Percentiles rank a stretch among this genome's conserved stretches.
Conservation (phyloP, 176 grass and related monocot species). For the Hordeum vulgare region DNA sequence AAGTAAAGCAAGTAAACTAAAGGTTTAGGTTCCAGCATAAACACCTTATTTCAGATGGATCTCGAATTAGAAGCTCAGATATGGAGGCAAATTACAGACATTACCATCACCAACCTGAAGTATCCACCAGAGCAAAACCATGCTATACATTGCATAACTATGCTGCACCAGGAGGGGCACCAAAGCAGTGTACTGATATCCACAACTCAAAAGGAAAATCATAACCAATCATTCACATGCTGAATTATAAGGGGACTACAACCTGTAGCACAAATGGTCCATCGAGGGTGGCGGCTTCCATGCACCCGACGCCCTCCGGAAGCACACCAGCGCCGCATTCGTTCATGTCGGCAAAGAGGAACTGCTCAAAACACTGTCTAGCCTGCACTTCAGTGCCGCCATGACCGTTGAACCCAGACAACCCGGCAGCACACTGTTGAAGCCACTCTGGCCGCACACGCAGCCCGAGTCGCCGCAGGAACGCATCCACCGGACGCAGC, state of each 20-base stretch:
- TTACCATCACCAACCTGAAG: neutral
- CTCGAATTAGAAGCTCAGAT: neutral
- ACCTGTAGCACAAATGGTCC: constrained; percentile 91
- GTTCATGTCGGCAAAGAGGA: constrained; percentile 89
- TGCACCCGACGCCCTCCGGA: constrained; percentile 45
- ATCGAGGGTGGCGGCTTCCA: constrained; percentile 59
- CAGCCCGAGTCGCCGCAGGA: constrained; percentile 52
- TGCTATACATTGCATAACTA: neutral
- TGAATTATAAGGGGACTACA: neutral
- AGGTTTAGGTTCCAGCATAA: neutral
- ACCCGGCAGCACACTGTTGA: constrained; percentile 38
- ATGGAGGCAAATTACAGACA: neutral
- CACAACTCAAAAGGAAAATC: neutral
- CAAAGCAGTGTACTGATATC: neutral
- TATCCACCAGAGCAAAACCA: neutral
- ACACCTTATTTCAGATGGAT: neutral
- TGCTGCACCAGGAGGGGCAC: neutral
- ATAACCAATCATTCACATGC: neutral
- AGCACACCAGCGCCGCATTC: constrained; percentile 53
- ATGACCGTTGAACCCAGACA: constrained; percentile 37
- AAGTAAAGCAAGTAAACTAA: neutral
- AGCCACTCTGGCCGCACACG: constrained; percentile 65
- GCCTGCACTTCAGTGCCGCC: constrained; percentile 36
- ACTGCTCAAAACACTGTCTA: constrained; percentile 68
- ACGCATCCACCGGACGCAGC: constrained; percentile 38